Evolutionary conservation across 2,329 filamentous ascomycete species (phyloP), one percentile per base, ranked within the genome.

Genomic region (Phyllachora maydis): DNA sequence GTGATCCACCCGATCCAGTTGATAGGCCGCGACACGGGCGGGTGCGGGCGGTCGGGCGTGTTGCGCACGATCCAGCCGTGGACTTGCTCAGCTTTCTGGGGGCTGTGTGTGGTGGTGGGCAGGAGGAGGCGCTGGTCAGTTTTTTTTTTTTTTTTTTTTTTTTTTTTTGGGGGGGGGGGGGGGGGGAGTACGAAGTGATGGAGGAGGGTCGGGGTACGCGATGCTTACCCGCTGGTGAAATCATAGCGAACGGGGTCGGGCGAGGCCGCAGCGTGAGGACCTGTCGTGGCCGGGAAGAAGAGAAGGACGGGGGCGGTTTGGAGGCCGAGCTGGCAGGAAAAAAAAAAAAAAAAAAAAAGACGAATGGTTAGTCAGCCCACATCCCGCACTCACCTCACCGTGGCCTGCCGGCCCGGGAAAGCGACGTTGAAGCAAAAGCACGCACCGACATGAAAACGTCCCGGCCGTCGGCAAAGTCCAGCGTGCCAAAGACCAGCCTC

Each of bases 301-400:
- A 93, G 54, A 20, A 98, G 60, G 18, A 95, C 74, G 2, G 88
- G 88, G 5, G 88, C 88, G 22, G 85, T 93, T 69, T 92, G 79
- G 19, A 98, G 69, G 49, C 77, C 72, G 36, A 95, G 65, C 85
- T 19, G 15, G 25, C 11, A 20, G 21, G 26, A 26, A 25, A 13
- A 30, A 30, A 18, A n/a, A n/a, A n/a, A n/a, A n/a, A n/a, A n/a
- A n/a, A n/a, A n/a, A n/a, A n/a, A n/a, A n/a, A n/a, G n/a, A 9
- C 20, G 13, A 25, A 34, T 30, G 32, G 35, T 16, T 10, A 6
- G 14, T 16, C 12, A 20, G 16, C n/a, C 10, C 19, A 10, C 11
- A 5, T 22, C 6, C 8, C 6, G 11, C 11, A 22, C 12, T 12
- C 20, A 14, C n/a, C 19, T 20, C 10, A n/a, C n/a, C n/a, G n/a